Percentiles rank a stretch among this genome's conserved stretches.
Evolutionary conservation across 1,284 basidiomycete genomes (phyloP).

Genomic region (Vanrija sp.): DNA sequence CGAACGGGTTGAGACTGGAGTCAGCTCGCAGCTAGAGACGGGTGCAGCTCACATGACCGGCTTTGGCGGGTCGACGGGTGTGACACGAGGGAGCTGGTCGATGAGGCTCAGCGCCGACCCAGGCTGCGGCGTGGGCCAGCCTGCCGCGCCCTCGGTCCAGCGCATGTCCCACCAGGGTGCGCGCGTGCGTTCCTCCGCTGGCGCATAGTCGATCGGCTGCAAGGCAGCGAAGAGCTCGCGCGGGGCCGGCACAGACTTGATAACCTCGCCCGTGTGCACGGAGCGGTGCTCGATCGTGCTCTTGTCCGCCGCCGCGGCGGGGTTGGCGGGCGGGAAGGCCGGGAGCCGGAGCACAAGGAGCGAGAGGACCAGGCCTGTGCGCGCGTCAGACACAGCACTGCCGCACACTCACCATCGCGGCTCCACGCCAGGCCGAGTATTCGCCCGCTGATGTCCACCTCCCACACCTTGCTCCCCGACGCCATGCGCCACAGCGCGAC

Average conservation of each 20-base stretch:
- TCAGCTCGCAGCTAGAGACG: background rate
- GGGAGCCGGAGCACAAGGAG: constrained; percentile 18
- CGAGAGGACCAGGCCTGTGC: constrained; percentile 33
- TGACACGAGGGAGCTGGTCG: constrained; percentile 34
- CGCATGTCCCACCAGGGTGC: constrained; percentile 14
- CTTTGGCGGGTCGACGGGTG: constrained; percentile 40
- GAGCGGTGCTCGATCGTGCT: constrained; percentile 30
- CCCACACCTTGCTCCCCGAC: constrained; percentile 41
- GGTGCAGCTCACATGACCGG: constrained; percentile 31
- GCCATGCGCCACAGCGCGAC: constrained; percentile 34
- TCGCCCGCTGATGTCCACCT: constrained; percentile 26
- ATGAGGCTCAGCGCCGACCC: constrained; percentile 36
- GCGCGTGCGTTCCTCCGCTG: background rate
- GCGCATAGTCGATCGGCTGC: background rate
- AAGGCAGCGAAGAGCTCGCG: constrained; percentile 7
- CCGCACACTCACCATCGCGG: constrained; percentile 39
- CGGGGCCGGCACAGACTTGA: constrained; percentile 11
- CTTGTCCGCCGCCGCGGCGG: background rate
- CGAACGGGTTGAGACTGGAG: constrained; percentile 17
- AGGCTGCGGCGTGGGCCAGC: constrained; percentile 28
- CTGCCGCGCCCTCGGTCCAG: constrained; percentile 2
- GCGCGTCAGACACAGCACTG: too few relatives aligned
- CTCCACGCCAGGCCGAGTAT: constrained; percentile 41
- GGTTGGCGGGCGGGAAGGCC: constrained; percentile 2
- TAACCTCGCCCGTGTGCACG: constrained; percentile 37